Evolutionary conservation across 1,139 yeast species (phyloP).

Genomic region (Lodderomyces oxycetoniae): DNA sequence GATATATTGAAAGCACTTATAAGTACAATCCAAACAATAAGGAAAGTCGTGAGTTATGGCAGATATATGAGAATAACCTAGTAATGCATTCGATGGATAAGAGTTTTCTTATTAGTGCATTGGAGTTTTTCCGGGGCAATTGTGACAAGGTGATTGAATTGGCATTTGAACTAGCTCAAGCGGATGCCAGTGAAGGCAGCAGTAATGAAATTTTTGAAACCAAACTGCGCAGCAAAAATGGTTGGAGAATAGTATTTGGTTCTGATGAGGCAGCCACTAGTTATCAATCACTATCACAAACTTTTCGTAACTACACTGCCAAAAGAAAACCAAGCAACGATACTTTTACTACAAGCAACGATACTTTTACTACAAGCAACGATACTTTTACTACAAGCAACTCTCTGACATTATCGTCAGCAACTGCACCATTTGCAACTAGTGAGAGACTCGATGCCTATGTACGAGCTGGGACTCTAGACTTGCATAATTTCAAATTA

Average conservation of each 20-base stretch:
- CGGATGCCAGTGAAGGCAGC: not conserved
- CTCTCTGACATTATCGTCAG: not conserved
- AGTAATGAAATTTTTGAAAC: not conserved
- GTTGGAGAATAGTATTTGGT: not conserved
- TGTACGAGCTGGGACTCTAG: conserved; percentile 27
- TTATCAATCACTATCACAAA: conserved; percentile 1
- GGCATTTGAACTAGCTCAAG: conserved; percentile 10
- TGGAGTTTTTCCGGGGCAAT: conserved; percentile 40
- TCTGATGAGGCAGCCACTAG: not conserved
- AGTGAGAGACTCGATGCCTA: conserved; percentile 5
- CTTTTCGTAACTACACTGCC: conserved; percentile 1
- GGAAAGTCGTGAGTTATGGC: conserved; percentile 18
- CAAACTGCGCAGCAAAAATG: not conserved
- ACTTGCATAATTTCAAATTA: conserved; percentile 49
- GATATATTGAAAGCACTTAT: conserved; percentile 9
- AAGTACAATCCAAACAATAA: conserved; percentile 13
- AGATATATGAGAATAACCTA: conserved; percentile 19
- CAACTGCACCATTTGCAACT: not conserved
- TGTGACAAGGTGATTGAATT: conserved; percentile 27
- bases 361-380: too few relatives aligned
- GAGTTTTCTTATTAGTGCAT: conserved; percentile 32
- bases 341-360: too few relatives aligned
- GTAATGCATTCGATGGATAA: conserved; percentile 21
- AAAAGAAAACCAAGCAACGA: conserved; percentile 1
- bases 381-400: not conserved